phyloP scores from a whole-genome alignment of 331 rosid species.

The Quercus tomentella region DNA sequence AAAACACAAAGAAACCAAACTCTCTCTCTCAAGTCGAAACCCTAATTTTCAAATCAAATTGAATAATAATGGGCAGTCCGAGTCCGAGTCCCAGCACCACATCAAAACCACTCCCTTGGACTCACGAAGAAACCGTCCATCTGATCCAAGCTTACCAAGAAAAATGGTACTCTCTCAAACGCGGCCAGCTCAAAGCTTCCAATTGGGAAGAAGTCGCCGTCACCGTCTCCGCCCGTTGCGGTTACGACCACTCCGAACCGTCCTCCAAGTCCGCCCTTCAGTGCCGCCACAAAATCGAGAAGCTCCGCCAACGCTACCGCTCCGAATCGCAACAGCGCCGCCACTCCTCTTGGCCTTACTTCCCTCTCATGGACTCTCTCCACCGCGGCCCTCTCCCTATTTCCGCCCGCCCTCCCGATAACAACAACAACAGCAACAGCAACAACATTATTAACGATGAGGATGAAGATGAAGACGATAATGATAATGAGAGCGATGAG shows the following conservation, averaged over 20 bases:
- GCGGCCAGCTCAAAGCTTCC: conserved; percentile 70
- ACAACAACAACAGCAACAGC: too few relatives aligned
- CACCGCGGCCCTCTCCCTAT: conserved; percentile 89
- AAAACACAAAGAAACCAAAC: neutral
- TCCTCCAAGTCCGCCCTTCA: too few relatives aligned
- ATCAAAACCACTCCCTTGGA: conserved; percentile 77
- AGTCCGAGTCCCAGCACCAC: neutral
- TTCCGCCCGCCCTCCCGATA: conserved; percentile 43
- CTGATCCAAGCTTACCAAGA: conserved; percentile 86
- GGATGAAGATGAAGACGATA: neutral
- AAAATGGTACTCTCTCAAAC: conserved; percentile 76
- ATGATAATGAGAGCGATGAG: neutral
- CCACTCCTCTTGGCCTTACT: conserved; percentile 54
- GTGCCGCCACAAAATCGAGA: too few relatives aligned
- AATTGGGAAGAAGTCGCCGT: conserved; percentile 96
- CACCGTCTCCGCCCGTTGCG: conserved; percentile 25
- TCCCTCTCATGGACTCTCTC: conserved; percentile 60
- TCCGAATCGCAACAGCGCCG: conserved; percentile 44
- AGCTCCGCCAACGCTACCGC: conserved; percentile 50
- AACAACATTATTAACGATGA: neutral
- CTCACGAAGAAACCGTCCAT: conserved; percentile 71
- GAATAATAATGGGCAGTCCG: neutral
- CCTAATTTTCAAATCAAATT: neutral
- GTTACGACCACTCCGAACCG: too few relatives aligned
- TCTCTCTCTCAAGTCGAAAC: conserved; percentile 19